A percentile compares a stretch with the other conserved stretches of the same genome.
Conservation (phyloP, 2,329 filamentous ascomycete species). For the Fusarium fujikuroi region DNA sequence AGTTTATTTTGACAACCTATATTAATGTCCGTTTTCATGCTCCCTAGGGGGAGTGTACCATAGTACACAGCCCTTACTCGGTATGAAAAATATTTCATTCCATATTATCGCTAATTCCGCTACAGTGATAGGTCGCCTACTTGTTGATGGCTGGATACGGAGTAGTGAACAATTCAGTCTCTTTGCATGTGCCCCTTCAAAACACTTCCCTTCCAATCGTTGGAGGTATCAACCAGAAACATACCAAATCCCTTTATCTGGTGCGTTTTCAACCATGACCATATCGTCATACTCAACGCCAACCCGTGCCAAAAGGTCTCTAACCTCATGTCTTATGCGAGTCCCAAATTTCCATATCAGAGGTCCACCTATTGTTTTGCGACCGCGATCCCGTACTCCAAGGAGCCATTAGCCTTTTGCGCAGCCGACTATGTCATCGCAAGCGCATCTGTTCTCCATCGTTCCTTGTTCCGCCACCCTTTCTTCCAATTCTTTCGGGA, state of each 20-base stretch:
- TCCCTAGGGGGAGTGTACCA: neutral
- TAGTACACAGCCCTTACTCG: neutral
- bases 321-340: constrained; percentile 19
- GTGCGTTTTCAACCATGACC: constrained; percentile 38
- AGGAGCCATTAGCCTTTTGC: neutral
- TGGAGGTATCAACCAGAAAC: constrained; percentile 27
- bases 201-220: neutral
- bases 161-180: constrained; percentile 12
- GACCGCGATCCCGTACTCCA: constrained; percentile 1
- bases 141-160: neutral
- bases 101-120: constrained; percentile 44
- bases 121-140: constrained; percentile 34
- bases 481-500: neutral
- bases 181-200: constrained; percentile 10
- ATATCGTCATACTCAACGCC: constrained; percentile 35
- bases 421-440: neutral
- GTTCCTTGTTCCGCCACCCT: neutral
- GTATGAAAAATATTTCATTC: constrained; percentile 13
- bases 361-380: neutral
- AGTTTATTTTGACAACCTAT: too few species aligned
- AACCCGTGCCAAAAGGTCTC: constrained; percentile 19
- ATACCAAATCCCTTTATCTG: constrained; percentile 10
- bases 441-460: neutral
- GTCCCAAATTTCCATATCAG: constrained; percentile 1
- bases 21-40: too few species aligned